phyloP scores from a whole-genome alignment of 1,139 yeast species.

The Candida sojae region DNA sequence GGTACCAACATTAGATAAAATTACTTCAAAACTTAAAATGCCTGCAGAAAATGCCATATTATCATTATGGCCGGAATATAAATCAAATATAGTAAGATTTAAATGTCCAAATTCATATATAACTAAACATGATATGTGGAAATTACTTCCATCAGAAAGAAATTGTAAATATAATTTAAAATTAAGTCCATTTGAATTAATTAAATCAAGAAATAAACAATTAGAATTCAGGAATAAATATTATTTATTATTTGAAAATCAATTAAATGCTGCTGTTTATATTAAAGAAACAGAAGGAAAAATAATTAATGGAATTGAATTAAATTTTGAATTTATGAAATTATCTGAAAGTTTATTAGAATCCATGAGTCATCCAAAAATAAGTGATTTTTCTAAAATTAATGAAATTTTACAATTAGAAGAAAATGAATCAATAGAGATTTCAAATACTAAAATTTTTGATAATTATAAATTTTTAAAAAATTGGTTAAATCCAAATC shows the following conservation, averaged over 20 bases:
- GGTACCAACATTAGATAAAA: background rate
- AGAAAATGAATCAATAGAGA: background rate
- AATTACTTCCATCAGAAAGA: constrained; percentile 33
- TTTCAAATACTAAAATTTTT: constrained; percentile 14
- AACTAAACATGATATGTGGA: constrained; percentile 37
- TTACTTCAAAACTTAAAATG: constrained; percentile 1
- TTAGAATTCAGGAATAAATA: constrained; percentile 50
- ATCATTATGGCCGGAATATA: constrained; percentile 7
- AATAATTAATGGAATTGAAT: constrained; percentile 51
- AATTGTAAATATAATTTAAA: constrained; percentile 26
- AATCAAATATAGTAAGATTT: constrained; percentile 36
- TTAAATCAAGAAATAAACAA: constrained; percentile 51
- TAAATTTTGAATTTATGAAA: constrained; percentile 45
- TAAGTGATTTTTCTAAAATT: constrained; percentile 2
- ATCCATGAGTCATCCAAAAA: constrained; percentile 17
- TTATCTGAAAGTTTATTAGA: constrained; percentile 23
- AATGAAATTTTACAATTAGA: background rate
- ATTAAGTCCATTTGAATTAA: constrained; percentile 25
- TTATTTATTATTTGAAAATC: constrained; percentile 50
- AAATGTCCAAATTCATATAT: constrained; percentile 39
- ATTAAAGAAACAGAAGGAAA: constrained; percentile 49
- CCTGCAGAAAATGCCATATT: constrained; percentile 10
- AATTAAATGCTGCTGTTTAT: constrained; percentile 53
- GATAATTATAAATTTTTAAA: background rate
- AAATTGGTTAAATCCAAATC: background rate